These are phyloP conservation scores for Fistulifera pelliculosa DNA, from an alignment of 108 stramenopile genomes.

Conservation along the genomic window DNA sequence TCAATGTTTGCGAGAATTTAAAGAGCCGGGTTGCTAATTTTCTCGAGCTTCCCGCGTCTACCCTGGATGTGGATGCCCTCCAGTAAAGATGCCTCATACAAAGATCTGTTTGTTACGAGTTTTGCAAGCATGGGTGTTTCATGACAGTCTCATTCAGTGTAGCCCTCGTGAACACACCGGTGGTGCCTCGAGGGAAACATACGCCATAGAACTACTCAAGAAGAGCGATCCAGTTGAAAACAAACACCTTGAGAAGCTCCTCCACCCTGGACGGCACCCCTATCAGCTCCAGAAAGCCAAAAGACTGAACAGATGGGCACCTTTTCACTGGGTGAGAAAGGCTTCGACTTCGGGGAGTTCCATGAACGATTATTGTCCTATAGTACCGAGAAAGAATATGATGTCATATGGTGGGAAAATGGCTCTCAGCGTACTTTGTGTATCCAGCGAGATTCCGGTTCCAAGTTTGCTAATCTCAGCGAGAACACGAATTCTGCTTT, in stretches of 20 bases:
- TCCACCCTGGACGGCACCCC: constrained; percentile 42
- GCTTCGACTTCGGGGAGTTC: constrained; percentile 9
- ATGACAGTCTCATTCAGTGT: constrained; percentile 54
- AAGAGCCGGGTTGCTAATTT: constrained; percentile 50
- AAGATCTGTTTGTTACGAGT: constrained; percentile 56
- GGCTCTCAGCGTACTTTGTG: background rate
- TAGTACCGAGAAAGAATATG: constrained; percentile 36
- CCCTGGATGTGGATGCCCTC: constrained; percentile 41
- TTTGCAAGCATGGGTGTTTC: constrained; percentile 68
- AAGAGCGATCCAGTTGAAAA: constrained; percentile 7
- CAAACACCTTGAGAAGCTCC: constrained; percentile 40
- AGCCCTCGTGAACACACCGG: background rate
- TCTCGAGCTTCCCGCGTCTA: constrained; percentile 23
- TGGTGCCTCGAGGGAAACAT: background rate
- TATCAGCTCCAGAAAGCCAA: constrained; percentile 26
- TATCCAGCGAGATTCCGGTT: background rate
- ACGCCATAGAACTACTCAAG: background rate
- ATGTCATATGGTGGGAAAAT: constrained; percentile 22
- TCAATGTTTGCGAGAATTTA: constrained; percentile 38
- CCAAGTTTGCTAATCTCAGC: too few species aligned
- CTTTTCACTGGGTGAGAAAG: constrained; percentile 18
- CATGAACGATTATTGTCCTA: constrained; percentile 49
- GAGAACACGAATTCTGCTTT: too few species aligned
- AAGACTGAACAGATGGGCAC: constrained; percentile 29
- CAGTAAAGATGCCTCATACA: constrained; percentile 35